Percentiles rank a stretch among this genome's conserved stretches.
phyloP scores from a whole-genome alignment of 805 yeast species.

The Sugiyamaella smithiae region DNA sequence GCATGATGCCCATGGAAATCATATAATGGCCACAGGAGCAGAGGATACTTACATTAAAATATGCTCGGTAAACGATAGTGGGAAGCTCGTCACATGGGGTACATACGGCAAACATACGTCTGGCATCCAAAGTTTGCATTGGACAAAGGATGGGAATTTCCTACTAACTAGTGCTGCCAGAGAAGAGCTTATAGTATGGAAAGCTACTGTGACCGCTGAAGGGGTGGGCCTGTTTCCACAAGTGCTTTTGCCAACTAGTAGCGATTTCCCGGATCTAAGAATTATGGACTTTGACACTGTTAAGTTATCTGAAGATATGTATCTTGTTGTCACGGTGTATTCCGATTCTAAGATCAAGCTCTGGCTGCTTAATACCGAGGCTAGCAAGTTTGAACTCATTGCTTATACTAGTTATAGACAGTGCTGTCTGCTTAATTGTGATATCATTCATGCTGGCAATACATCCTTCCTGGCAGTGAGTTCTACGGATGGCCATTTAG shows the following conservation, averaged over 20 bases:
- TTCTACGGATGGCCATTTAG: constrained; percentile 80
- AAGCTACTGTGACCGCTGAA: constrained; percentile 44
- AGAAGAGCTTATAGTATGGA: constrained; percentile 88
- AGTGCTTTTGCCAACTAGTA: constrained; percentile 54
- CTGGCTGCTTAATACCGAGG: constrained; percentile 49
- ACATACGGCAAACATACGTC: constrained; percentile 79
- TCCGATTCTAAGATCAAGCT: constrained; percentile 77
- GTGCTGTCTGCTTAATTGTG: constrained; percentile 71
- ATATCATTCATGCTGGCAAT: constrained; percentile 39
- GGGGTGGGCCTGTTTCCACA: constrained; percentile 42
- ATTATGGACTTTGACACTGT: constrained; percentile 78
- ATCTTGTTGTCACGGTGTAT: constrained; percentile 66
- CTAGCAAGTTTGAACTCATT: constrained; percentile 43
- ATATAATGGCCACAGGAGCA: constrained; percentile 68
- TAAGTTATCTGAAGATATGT: constrained; percentile 25
- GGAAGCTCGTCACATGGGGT: constrained; percentile 50
- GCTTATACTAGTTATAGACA: constrained; percentile 56
- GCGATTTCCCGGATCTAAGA: constrained; percentile 74
- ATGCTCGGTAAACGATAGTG: constrained; percentile 41
- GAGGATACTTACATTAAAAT: constrained; percentile 82
- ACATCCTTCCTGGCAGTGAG: constrained; percentile 48
- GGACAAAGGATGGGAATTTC: constrained; percentile 36
- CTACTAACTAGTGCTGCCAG: constrained; percentile 60
- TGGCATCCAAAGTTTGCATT: constrained; percentile 75
- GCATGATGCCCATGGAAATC: constrained; percentile 20